Conservation (phyloP, 129 eudicot genomes). For the Artemisia tridentata region DNA sequence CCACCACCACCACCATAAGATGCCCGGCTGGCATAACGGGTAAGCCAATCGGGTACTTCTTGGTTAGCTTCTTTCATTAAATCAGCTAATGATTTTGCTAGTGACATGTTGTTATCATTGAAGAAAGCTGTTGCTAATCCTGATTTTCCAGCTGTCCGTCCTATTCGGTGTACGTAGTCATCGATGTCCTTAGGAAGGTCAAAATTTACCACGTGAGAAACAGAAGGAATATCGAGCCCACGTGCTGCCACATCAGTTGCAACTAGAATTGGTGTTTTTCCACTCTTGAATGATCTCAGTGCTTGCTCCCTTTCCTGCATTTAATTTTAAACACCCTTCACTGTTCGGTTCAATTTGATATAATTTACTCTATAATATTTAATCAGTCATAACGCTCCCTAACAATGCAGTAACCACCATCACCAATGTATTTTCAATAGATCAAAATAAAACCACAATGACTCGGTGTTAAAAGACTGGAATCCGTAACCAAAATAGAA, state of each 20-base stretch:
- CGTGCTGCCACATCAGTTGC: conserved; percentile 35
- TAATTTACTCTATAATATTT: not conserved
- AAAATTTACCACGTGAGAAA: conserved; percentile 30
- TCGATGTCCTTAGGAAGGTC: conserved; percentile 34
- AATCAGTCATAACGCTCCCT: not conserved
- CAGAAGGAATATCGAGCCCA: conserved; percentile 25
- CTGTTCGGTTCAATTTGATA: not conserved
- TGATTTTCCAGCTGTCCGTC: conserved; percentile 29
- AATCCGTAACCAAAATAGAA: not conserved
- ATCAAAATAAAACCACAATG: not conserved
- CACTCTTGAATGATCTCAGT: conserved; percentile 29
- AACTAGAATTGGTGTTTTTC: conserved; percentile 29
- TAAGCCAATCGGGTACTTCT: conserved; percentile 33
- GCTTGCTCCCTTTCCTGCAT: conserved; percentile 32
- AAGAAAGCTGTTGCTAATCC: conserved; percentile 34
- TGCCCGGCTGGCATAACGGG: conserved; percentile 22
- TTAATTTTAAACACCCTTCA: not conserved
- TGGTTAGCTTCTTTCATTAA: conserved; percentile 28
- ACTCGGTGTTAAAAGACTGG: too few species aligned
- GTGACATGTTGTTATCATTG: conserved; percentile 20
- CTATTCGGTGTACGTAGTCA: conserved; percentile 28
- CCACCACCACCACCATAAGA: conserved; percentile 23
- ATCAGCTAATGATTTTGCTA: conserved; percentile 29
- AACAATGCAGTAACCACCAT: not conserved
- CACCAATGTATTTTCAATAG: not conserved